Conservation (phyloP, 345 rosid genomes). For the Anacardium occidentale region DNA sequence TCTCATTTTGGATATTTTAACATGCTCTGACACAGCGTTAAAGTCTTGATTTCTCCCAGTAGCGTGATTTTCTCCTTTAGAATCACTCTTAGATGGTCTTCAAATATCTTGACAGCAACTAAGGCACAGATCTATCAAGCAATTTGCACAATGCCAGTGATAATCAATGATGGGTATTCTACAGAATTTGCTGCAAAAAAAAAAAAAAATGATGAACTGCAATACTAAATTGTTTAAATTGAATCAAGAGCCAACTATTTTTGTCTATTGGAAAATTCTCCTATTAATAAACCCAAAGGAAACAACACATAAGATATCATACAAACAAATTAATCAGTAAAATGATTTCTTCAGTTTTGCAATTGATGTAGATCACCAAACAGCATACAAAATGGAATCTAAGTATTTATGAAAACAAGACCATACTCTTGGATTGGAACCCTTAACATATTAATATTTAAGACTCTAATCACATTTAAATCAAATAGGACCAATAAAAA, state of each 20-base stretch:
- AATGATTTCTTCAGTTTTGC: neutral
- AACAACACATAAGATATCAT: neutral
- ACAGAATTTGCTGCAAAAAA: slow-evolving; percentile 77
- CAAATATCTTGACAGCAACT: slow-evolving; percentile 96
- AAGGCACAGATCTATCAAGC: slow-evolving; percentile 83
- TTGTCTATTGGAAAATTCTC: neutral
- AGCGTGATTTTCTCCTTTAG: slow-evolving; percentile 31
- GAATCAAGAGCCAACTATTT: neutral
- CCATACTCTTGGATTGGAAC: neutral
- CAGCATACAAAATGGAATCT: neutral
- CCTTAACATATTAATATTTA: neutral
- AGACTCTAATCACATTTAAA: neutral
- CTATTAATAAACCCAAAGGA: slow-evolving; percentile 6
- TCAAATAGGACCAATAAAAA: neutral
- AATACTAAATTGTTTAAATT: neutral
- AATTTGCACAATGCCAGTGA: slow-evolving; percentile 83
- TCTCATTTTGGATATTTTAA: slow-evolving; percentile 35
- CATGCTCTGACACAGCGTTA: slow-evolving; percentile 24
- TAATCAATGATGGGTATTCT: slow-evolving; percentile 93
- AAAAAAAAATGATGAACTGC: slow-evolving; percentile 20
- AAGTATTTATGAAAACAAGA: neutral
- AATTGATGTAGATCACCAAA: slow-evolving; percentile 9
- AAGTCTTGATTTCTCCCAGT: slow-evolving; percentile 34
- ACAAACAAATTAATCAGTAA: neutral
- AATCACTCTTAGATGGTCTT: slow-evolving; percentile 40